Evolutionary conservation across 306 rosid species (phyloP).

Genomic region (Cucurbita pepo): DNA sequence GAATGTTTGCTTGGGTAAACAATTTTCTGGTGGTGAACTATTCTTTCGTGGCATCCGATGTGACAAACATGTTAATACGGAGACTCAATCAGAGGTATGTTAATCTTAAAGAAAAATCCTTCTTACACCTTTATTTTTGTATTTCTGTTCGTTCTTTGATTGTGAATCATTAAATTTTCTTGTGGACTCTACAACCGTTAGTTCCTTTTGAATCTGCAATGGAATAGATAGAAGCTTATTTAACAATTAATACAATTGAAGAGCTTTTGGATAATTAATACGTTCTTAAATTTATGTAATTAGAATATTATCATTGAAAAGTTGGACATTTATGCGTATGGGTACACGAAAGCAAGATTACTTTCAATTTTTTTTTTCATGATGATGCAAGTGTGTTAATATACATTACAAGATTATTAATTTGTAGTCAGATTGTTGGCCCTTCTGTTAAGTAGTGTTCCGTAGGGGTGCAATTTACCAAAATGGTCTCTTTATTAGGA

Average conservation of each 20-base stretch:
- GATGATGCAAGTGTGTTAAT: not conserved
- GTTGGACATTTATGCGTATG: not conserved
- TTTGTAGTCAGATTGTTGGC: not conserved
- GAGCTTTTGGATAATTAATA: not conserved
- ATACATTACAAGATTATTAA: not conserved
- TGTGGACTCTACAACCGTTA: not conserved
- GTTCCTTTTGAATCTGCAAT: not conserved
- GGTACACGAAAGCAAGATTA: not conserved
- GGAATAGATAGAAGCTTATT: not conserved
- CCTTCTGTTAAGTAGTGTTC: not conserved
- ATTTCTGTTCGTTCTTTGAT: not conserved
- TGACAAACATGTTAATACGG: constrained; percentile 70
- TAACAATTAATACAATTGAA: not conserved
- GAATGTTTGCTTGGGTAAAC: constrained; percentile 80
- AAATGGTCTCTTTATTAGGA: constrained; percentile 30
- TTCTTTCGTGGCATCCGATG: constrained; percentile 90
- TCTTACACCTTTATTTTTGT: not conserved
- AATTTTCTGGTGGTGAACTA: constrained; percentile 75
- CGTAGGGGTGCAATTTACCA: not conserved
- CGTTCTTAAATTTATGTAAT: not conserved
- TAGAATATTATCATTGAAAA: not conserved
- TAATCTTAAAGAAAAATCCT: constrained; percentile 2
- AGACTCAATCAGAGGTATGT: constrained; percentile 46
- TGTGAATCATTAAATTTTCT: not conserved
- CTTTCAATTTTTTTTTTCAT: not conserved